These are phyloP conservation scores for Haplosporangium sp. DNA, from an alignment of 371 early-diverging fungal genomes.

Conservation along the genomic window DNA sequence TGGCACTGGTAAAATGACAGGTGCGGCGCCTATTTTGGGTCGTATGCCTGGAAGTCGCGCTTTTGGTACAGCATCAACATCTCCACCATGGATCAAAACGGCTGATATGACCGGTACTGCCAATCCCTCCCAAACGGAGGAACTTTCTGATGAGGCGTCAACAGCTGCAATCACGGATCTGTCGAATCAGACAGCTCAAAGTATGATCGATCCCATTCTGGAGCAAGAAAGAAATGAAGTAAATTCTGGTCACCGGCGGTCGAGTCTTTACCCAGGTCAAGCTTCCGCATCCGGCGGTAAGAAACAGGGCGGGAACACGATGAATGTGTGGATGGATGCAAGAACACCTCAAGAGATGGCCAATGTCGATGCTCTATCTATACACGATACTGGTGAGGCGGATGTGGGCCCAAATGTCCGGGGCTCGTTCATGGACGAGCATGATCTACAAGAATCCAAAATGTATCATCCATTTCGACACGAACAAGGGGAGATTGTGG, in stretches of 20 bases:
- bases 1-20: background rate
- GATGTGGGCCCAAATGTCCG: background rate
- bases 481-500: background rate
- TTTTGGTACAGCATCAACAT: too few species aligned
- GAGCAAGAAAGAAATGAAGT: too few species aligned
- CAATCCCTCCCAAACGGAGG: too few species aligned
- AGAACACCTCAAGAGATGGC: background rate
- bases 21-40: too few species aligned
- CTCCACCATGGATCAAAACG: too few species aligned
- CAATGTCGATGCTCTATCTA: background rate
- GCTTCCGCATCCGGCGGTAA: background rate
- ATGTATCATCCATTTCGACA: background rate
- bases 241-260: background rate
- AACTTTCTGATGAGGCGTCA: too few species aligned
- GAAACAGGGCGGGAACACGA: background rate
- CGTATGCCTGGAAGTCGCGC: too few species aligned
- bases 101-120: too few species aligned
- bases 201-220: too few species aligned
- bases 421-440: background rate
- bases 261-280: background rate
- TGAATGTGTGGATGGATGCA: conserved; percentile 1
- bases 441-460: background rate
- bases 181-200: too few species aligned
- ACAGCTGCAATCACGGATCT: too few species aligned
- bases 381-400: background rate